phyloP scores from a whole-genome alignment of 1,139 yeast species.

The Taphrina flavorubra region DNA sequence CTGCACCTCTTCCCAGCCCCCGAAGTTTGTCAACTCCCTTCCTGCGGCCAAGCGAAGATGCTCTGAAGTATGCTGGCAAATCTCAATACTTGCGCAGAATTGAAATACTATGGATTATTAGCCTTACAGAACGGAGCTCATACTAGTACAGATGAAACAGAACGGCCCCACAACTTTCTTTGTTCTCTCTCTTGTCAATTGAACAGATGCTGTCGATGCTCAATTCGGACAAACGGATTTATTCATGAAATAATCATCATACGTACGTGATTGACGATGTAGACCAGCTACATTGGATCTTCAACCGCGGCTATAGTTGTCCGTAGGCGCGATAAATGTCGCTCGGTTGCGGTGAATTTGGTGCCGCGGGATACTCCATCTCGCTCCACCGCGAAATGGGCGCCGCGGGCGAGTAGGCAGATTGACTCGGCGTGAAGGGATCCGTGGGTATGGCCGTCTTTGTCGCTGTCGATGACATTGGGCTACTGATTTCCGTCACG shows the following conservation, averaged over 20 bases:
- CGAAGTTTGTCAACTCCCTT: too few relatives aligned
- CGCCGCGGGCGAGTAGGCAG: slow-evolving; percentile 11
- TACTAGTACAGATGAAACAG: neutral
- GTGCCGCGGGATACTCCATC: slow-evolving; percentile 7
- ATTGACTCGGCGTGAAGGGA: slow-evolving; percentile 1
- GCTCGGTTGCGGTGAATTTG: slow-evolving; percentile 5
- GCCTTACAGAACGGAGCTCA: neutral
- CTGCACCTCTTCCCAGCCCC: too few relatives aligned
- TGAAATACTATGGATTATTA: neutral
- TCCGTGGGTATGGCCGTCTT: neutral
- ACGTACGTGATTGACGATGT: neutral
- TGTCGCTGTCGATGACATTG: neutral
- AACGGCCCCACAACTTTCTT: slow-evolving; percentile 9
- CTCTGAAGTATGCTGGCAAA: too few relatives aligned
- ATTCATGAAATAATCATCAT: neutral
- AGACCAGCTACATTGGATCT: slow-evolving; percentile 4
- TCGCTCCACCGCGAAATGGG: slow-evolving; percentile 17
- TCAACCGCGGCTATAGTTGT: neutral
- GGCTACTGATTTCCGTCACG: neutral
- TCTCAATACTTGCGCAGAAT: neutral
- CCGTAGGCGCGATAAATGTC: slow-evolving; percentile 16
- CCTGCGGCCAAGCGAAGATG: too few relatives aligned
- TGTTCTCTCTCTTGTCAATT: neutral
- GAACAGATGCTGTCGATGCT: neutral
- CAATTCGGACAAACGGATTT: too few relatives aligned